Percentiles rank a stretch among this genome's conserved stretches.
These are phyloP conservation scores for Trichoderma orchidacearum DNA, from an alignment of 495 filamentous ascomycete genomes.

Conservation along the genomic window DNA sequence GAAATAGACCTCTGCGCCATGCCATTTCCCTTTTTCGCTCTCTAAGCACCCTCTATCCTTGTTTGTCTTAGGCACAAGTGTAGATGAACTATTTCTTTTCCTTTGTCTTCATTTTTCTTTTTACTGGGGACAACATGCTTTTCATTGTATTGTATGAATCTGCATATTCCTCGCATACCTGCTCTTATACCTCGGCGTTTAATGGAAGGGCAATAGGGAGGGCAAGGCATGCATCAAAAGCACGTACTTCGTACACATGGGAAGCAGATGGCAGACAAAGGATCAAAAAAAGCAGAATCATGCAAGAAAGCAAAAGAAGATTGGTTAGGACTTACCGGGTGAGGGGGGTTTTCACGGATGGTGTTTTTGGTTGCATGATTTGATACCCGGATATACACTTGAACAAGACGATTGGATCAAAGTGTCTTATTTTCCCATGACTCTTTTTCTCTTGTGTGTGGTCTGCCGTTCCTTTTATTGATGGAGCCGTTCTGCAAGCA, in stretches of 20 bases:
- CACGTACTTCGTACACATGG: neutral
- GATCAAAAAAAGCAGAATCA: neutral
- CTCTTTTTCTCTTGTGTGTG: neutral
- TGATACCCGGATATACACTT: conserved; percentile 1
- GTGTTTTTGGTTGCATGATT: conserved; percentile 1
- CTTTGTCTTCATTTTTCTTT: conserved; percentile 10
- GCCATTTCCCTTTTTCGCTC: neutral
- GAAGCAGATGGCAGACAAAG: neutral
- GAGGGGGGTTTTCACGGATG: neutral
- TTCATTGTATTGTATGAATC: neutral
- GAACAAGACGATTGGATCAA: neutral
- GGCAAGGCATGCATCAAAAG: neutral
- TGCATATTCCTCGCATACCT: neutral
- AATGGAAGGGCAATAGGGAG: neutral
- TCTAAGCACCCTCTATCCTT: neutral
- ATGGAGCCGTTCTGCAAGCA: conserved; percentile 1
- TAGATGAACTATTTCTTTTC: too few species aligned
- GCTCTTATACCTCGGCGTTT: neutral
- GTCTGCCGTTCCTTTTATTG: neutral
- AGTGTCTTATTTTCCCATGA: neutral
- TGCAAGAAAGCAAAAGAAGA: neutral
- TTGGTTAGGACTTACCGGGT: neutral
- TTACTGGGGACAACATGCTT: conserved; percentile 1
- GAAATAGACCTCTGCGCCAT: neutral
- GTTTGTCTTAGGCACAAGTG: too few species aligned